Evolutionary conservation across 1,284 basidiomycete genomes (phyloP), one percentile per base, ranked within the genome.

Genomic region (Lignosus rhinocerotis): DNA sequence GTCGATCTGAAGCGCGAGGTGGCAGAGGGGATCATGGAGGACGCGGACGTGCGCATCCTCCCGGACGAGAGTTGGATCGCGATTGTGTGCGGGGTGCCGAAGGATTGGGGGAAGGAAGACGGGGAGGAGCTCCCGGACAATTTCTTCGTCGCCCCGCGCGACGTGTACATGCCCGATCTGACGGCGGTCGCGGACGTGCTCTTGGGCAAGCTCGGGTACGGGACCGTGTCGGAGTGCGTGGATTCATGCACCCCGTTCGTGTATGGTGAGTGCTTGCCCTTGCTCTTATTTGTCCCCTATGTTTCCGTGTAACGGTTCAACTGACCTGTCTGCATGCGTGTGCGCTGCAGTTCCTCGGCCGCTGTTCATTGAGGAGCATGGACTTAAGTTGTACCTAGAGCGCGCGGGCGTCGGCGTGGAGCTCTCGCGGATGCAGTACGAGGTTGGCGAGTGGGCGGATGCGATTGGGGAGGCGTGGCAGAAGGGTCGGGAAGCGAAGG

Each of bases 161-260:
- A 89, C 66, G 83, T 90, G 39, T 91, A 91, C 71, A 90, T 93
- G 84, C 90, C 90, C 9, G 88, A 92, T 71, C 69, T 93, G 61
- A 90, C 85, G 25, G 88, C 88, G 1, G 78, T 84, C 6, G 85
- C 80, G 7, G 88, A 92, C 69, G 88, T 89, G n/a, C 74, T 92
- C 11, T 76, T 93, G 34, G 90, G 90, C 25, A 93, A 92, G 72
- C 72, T 93, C 66, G 87, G 87, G 38, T 89, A 88, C 66, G 87
- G 87, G 21, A 86, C 86, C 2, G 86, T 87, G n/a, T 82, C 87
- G 0, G 87, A 89, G 67, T 87, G 85, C 64, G 81, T 88, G 11
- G 86, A 88, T 68, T 77, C 85, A 7, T 81, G 81, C 64, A 89
- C 87, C n/a, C 85, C 88, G 9, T 88, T 88, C 61, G 83, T 89